phyloP scores from a whole-genome alignment of 495 filamentous ascomycete species.

The Aspergillus ellipticus region DNA sequence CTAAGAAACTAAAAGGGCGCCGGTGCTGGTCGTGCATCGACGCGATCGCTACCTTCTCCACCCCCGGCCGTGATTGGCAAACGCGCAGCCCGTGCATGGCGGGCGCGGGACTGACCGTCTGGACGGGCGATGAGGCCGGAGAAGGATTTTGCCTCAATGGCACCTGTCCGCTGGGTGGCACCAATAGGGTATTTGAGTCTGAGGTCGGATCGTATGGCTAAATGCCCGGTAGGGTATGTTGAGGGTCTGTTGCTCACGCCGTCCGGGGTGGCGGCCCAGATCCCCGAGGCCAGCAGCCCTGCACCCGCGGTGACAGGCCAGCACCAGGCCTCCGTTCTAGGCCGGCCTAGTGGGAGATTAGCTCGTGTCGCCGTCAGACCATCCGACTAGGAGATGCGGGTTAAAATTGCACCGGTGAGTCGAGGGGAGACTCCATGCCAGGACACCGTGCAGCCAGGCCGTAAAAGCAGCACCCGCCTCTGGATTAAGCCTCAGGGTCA shows the following conservation, averaged over 20 bases:
- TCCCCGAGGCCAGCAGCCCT: not conserved
- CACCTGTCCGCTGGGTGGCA: not conserved
- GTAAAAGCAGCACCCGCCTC: too few species aligned
- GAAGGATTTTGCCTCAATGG: conserved; percentile 17
- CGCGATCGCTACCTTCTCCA: not conserved
- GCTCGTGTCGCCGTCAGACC: not conserved
- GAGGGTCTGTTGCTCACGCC: too few species aligned
- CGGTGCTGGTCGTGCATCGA: not conserved
- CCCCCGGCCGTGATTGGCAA: conserved; percentile 9
- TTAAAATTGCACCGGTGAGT: too few species aligned
- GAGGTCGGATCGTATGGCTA: not conserved
- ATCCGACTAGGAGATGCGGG: too few species aligned
- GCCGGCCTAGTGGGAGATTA: not conserved
- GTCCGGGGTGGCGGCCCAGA: conserved; percentile 4
- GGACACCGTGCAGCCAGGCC: too few species aligned
- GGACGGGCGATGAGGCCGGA: not conserved
- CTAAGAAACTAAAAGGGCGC: too few species aligned
- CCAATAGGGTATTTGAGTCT: not conserved
- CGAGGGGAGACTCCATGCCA: too few species aligned
- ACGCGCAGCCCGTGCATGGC: not conserved
- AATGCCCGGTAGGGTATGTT: not conserved
- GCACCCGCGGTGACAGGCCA: not conserved
- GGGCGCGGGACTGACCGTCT: not conserved
- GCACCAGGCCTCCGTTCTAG: not conserved
- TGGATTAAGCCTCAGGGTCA: too few species aligned